Evolutionary conservation across 805 yeast species (phyloP).

Genomic region (Candida gorgasii): DNA sequence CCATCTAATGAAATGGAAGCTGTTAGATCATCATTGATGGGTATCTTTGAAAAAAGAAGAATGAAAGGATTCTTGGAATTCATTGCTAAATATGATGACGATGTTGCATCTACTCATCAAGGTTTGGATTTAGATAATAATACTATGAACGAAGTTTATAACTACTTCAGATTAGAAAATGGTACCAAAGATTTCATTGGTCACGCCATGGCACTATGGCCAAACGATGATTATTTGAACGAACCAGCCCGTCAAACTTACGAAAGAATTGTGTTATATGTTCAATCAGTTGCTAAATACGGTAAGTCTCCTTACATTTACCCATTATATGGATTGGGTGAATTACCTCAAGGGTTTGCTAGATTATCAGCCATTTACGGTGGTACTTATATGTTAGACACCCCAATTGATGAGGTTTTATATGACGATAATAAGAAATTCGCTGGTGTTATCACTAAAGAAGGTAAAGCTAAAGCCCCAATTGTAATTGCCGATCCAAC

Average conservation of each 20-base stretch:
- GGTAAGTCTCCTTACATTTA: constrained; percentile 96
- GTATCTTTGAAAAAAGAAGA: constrained; percentile 92
- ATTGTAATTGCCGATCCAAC: constrained; percentile 97
- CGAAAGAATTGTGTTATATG: constrained; percentile 81
- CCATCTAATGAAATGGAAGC: constrained; percentile 94
- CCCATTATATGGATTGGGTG: constrained; percentile 96
- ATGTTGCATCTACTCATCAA: constrained; percentile 76
- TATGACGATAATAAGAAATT: constrained; percentile 68
- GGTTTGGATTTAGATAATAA: constrained; percentile 82
- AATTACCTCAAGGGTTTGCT: constrained; percentile 98
- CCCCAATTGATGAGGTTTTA: constrained; percentile 87
- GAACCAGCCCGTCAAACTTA: constrained; percentile 91
- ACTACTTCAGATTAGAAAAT: constrained; percentile 84
- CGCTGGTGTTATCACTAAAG: constrained; percentile 85
- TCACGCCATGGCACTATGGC: constrained; percentile 97
- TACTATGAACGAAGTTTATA: constrained; percentile 89
- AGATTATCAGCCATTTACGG: constrained; percentile 96
- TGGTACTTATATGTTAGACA: constrained; percentile 97
- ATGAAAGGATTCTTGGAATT: constrained; percentile 90
- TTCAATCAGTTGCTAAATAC: constrained; percentile 88
- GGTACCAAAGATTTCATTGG: constrained; percentile 97
- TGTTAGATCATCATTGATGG: constrained; percentile 87
- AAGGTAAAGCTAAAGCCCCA: constrained; percentile 90
- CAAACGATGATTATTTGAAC: constrained; percentile 83
- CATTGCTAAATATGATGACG: constrained; percentile 79